Base-by-base conservation (phyloP, 495 filamentous ascomycete species). In the Penicillium parvum region DNA sequence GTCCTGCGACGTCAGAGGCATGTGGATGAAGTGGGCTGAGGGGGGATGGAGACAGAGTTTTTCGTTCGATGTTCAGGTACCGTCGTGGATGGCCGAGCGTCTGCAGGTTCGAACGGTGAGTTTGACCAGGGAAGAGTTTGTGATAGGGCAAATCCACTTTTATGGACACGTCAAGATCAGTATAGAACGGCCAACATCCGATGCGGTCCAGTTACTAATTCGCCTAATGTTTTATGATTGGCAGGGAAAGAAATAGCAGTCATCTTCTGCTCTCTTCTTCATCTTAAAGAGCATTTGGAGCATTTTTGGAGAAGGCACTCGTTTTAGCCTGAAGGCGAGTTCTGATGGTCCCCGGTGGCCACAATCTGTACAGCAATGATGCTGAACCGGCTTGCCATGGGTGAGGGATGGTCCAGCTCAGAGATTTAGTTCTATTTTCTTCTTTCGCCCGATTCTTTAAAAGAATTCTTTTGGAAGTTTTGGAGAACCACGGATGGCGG, bases 1-100 rank as follows among this genome's bases (percentile, higher is more conserved):
- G 18, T 10, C 32, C 32, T 11, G 44, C 47, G 20, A 58, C 55
- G 55, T 58, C 54, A 63, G 50, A 55, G 53, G 53, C 50, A 42
- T 21, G 3, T 20, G 4, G n/a, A 4, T 14, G n/a, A n/a, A n/a
- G 28, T 22, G 21, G 22, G 44, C 32, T 27, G 41, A 16, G 20
- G 28, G 35, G 23, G 2, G 32, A 8, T 30, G 37, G 6, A n/a
- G n/a, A n/a, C n/a, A n/a, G n/a, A n/a, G n/a, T n/a, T n/a, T n/a
- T n/a, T n/a, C n/a, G n/a, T n/a, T n/a, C 25, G 18, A 32, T 33
- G 25, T 33, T 35, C 43, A 46, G 43, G 43, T 27, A 46, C 43
- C 20, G 21, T n/a, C n/a, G 16, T 21, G 21, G 30, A 17, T 30
- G 19, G 2, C 10, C 10, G 18, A 18, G 20, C 10, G 34, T 5